Base-by-base conservation (phyloP, 2,329 filamentous ascomycete species). In the Sporothrix phasma region DNA sequence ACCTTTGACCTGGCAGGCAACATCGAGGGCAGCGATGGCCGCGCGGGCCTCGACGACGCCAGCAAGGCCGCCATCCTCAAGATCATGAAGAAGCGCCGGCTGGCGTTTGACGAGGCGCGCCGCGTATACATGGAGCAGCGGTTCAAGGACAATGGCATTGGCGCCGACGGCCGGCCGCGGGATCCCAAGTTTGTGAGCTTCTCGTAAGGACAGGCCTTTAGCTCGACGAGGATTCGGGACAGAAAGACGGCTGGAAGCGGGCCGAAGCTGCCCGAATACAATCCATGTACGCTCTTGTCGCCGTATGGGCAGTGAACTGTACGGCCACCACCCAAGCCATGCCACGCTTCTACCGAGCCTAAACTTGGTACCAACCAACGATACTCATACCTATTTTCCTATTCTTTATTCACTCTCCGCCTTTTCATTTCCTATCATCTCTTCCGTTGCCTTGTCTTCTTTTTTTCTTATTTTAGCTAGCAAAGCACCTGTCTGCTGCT, bases 101-200 rank as follows among this genome's bases (percentile, higher is more conserved):
- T 97, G 68, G 84, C 81, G 66, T 99, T 99, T 73, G 93, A 99
- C 76, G 91, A 97, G 77, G 94, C 93, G 45, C 83, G 94, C 70
- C 83, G 90, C 71, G 82, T 91, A 53, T 95, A 89, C 73, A 94
- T 92, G 77, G 89, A 97, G 78, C 85, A 89, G 70, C 81, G 87
- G 65, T 96, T 99, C 77, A 86, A 85, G 73, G 91, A 87, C 73
- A 90, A 96, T 71, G 89, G 90, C 61, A 97, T 99, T 73, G 91
- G 87, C 1, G 82, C 89, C 5, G 94, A 99, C 75, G 94, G 94
- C 4, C 78, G 87, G 70, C 94, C 94, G 67, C 83, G 86, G 73
- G 93, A 97, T 78, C 92, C 92, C 67, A 97, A 97, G 79, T 96
- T 96, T 73, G 92, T 97, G 66, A 95, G 90, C 73, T 97, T 97